Evolutionary conservation across 257 asterid genomes (phyloP).

Genomic region (Leonotis leonurus): DNA sequence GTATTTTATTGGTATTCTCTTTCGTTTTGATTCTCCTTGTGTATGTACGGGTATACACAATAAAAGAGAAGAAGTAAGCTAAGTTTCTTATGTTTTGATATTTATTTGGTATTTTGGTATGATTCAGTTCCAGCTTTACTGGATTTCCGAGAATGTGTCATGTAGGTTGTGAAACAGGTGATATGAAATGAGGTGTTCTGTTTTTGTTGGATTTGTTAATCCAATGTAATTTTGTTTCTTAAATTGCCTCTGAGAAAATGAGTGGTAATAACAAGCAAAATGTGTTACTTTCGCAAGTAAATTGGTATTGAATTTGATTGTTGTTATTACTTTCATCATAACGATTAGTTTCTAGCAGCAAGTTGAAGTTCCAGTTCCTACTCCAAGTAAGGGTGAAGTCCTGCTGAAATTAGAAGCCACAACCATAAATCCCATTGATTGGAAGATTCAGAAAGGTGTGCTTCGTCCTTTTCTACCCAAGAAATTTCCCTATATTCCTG

Average conservation of each 20-base stretch:
- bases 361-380: slow-evolving; percentile 76
- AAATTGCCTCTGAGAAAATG: neutral
- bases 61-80: neutral
- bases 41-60: neutral
- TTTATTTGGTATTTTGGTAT: too few relatives aligned
- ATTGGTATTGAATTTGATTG: neutral
- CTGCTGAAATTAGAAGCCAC: slow-evolving; percentile 78
- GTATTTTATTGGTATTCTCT: too few relatives aligned
- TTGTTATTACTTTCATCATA: neutral
- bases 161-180: too few relatives aligned
- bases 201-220: neutral
- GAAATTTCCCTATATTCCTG: slow-evolving; percentile 72
- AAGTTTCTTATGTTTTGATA: too few relatives aligned
- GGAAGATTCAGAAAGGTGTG: slow-evolving; percentile 79
- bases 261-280: neutral
- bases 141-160: too few relatives aligned
- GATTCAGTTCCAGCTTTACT: too few relatives aligned
- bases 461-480: slow-evolving; percentile 66
- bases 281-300: neutral
- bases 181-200: neutral
- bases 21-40: too few relatives aligned
- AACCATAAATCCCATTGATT: slow-evolving; percentile 71
- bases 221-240: neutral
- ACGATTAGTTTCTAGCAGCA: slow-evolving; percentile 42
- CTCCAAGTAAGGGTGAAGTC: slow-evolving; percentile 67